Percentiles rank a stretch among this genome's conserved stretches.
phyloP scores from a whole-genome alignment of 2,329 filamentous ascomycete genomes.

The Nannizziopsis barbatae region DNA sequence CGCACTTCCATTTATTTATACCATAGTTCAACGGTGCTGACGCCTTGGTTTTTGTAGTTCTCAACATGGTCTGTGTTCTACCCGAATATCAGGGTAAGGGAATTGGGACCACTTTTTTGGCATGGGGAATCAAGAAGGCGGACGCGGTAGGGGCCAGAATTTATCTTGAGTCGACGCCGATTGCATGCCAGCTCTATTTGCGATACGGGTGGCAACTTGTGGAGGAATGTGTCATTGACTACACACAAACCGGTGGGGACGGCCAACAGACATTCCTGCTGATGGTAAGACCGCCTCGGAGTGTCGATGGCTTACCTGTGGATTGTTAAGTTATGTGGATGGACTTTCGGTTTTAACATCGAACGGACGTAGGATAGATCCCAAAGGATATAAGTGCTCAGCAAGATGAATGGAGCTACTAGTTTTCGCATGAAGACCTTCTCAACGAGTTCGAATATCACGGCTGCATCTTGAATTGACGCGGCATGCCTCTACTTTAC shows the following conservation, averaged over 20 bases:
- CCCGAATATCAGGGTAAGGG: conserved; percentile 3
- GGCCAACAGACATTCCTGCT: not conserved
- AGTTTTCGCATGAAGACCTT: too few relatives aligned
- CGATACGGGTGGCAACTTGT: conserved; percentile 2
- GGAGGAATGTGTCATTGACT: conserved; percentile 5
- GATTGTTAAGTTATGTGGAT: not conserved
- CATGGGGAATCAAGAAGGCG: conserved; percentile 6
- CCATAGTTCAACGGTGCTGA: not conserved
- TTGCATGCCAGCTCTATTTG: not conserved
- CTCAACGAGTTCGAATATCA: too few relatives aligned
- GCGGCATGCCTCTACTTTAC: too few relatives aligned
- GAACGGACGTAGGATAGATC: too few relatives aligned
- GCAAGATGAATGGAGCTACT: too few relatives aligned
- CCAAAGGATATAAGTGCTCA: too few relatives aligned
- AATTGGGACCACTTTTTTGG: conserved; percentile 1
- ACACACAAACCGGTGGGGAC: not conserved
- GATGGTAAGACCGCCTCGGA: conserved; percentile 1
- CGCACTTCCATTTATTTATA: not conserved
- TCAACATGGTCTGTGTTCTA: conserved; percentile 3
- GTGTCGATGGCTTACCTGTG: not conserved
- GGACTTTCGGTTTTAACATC: too few relatives aligned
- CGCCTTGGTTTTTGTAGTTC: not conserved
- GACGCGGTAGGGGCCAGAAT: not conserved
- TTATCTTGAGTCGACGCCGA: conserved; percentile 7
- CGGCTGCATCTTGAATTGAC: too few relatives aligned